Evolutionary conservation across 2,329 filamentous ascomycete genomes (phyloP), one percentile per base, ranked within the genome.

Genomic region (Talaromyces sp.): DNA sequence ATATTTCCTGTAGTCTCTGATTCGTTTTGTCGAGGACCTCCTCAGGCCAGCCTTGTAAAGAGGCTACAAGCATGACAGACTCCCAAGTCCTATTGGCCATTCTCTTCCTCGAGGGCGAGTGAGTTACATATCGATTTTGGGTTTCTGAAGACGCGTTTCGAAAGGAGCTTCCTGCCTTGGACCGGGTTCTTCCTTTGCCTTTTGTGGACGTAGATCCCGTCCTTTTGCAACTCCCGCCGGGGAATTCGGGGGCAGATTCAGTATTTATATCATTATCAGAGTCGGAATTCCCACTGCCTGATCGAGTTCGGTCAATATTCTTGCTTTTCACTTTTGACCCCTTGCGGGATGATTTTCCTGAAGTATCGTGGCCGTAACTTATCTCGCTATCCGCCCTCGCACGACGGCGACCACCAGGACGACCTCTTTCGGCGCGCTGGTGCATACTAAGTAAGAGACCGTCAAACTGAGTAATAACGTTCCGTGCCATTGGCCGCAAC

Each of bases 381-480:
- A 18, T 27, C 23, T 47, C 44, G 44, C 18, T 47, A 14, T 47
- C 44, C 5, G 10, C 23, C 16, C 18, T 9, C 23, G 5, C 10
- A 27, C 5, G 23, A 47, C 44, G 18, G 4, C 18, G 64, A 10
- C 65, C 63, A 2, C 62, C 63, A 36, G 66, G 65, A 57, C 83
- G 84, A 2, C 86, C 82, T 51, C 84, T 77, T 42, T 88, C 84
- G 0, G 85, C 82, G 62, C 3, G 5, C 12, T 87, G 85, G 70
- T 93, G 91, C 14, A 98, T 80, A 3, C 87, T 85, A 33, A 82
- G 79, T 5, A 96, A 82, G 0, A 94, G 81, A 5, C 79, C 74
- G 67, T 97, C 91, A 1, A 96, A 72, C 40, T 86, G 85, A 1
- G 81, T 76, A 8, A 96, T 79, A 16, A 93, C 83, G 66, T 91